Conservation (phyloP, 2,329 filamentous ascomycete species). For the Cladosporium sphaerospermum region DNA sequence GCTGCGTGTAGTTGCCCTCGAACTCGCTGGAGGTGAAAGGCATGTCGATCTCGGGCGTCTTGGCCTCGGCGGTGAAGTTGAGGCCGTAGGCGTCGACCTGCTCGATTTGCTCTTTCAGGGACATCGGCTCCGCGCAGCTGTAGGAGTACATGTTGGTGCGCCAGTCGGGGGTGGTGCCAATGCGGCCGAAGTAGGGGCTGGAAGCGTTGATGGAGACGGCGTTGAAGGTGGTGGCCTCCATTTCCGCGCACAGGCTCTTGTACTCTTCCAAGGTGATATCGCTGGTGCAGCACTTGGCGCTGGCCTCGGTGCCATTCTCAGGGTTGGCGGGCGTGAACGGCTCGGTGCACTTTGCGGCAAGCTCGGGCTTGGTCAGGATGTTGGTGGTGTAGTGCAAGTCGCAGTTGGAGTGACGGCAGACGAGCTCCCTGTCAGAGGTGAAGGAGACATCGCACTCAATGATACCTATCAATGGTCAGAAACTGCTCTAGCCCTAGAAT, state of each 20-base stretch:
- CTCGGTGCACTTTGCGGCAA: conserved; percentile 57
- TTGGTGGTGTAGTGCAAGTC: conserved; percentile 65
- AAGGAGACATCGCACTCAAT: conserved; percentile 64
- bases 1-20: conserved; percentile 56
- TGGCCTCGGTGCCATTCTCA: conserved; percentile 38
- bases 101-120: conserved; percentile 56
- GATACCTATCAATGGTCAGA: conserved; percentile 30
- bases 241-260: conserved; percentile 62
- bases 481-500: background rate
- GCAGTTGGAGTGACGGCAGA: conserved; percentile 62
- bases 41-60: conserved; percentile 63
- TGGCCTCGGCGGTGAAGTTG: conserved; percentile 62
- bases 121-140: conserved; percentile 57
- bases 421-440: conserved; percentile 58
- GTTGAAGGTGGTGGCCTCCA: conserved; percentile 57
- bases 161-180: conserved; percentile 47
- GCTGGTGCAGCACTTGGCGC: conserved; percentile 63
- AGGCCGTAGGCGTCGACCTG: conserved; percentile 46
- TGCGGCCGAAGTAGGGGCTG: conserved; percentile 43
- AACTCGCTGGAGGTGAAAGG: conserved; percentile 43
- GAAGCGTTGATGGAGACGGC: conserved; percentile 57
- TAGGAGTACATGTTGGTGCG: conserved; percentile 58
- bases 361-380: conserved; percentile 55
- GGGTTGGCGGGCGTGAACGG: conserved; percentile 50
- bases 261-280: conserved; percentile 65